Conservation (phyloP, 495 filamentous ascomycete species). For the Xylaria acuta region DNA sequence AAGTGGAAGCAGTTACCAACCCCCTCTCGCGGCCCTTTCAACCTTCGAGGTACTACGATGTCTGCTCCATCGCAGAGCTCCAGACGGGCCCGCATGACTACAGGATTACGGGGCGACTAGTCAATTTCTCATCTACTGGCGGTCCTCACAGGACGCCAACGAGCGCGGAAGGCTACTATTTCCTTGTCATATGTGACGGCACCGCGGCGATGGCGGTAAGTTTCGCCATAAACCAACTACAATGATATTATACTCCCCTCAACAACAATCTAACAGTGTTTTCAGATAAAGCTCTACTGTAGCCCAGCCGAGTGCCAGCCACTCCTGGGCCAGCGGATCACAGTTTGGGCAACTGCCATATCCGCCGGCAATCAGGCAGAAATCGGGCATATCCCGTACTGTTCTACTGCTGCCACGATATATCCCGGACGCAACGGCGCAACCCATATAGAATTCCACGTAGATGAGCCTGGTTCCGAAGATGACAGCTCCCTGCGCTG, state of each 20-base stretch:
- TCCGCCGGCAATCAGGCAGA: slow-evolving; percentile 39
- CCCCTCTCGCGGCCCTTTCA: slow-evolving; percentile 57
- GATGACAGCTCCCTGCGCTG: slow-evolving; percentile 49
- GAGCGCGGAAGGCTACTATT: slow-evolving; percentile 54
- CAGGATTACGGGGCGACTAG: slow-evolving; percentile 63
- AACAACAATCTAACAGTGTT: not conserved
- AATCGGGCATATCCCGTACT: slow-evolving; percentile 36
- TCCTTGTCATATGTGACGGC: slow-evolving; percentile 64
- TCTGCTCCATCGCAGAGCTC: slow-evolving; percentile 57
- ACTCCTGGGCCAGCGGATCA: slow-evolving; percentile 48
- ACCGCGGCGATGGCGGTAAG: slow-evolving; percentile 62
- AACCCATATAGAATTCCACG: slow-evolving; percentile 60
- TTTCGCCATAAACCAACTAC: not conserved
- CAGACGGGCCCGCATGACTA: slow-evolving; percentile 58
- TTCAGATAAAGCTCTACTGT: slow-evolving; percentile 53
- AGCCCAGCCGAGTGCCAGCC: slow-evolving; percentile 41
- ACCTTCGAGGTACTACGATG: slow-evolving; percentile 60
- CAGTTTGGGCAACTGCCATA: slow-evolving; percentile 51
- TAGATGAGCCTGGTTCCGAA: slow-evolving; percentile 44
- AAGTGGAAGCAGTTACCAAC: slow-evolving; percentile 48
- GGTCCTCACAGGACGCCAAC: slow-evolving; percentile 38
- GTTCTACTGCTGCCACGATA: slow-evolving; percentile 48
- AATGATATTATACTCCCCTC: not conserved
- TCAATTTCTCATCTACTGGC: slow-evolving; percentile 59
- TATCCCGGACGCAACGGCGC: slow-evolving; percentile 59